A percentile compares a stretch with the other conserved stretches of the same genome.
phyloP scores from a whole-genome alignment of 768 basidiomycete species.

The Russula ochroleuca region DNA sequence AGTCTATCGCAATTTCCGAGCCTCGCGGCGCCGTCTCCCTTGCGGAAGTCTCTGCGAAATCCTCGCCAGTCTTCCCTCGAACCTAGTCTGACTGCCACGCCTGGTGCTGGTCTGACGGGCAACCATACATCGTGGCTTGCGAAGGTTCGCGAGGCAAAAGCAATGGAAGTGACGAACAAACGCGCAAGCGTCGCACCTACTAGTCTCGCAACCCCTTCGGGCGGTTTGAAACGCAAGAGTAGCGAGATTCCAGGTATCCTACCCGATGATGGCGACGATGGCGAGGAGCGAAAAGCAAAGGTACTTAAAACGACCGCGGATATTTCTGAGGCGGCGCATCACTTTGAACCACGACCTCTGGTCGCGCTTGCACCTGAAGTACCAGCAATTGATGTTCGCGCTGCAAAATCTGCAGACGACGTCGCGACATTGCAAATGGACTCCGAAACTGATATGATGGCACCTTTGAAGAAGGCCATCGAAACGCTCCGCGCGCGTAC shows the following conservation, averaged over 20 bases:
- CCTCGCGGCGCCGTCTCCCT: constrained; percentile 64
- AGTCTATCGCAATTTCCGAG: constrained; percentile 49
- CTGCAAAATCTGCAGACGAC: constrained; percentile 14
- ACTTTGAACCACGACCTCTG: background rate
- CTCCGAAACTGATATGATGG: constrained; percentile 50
- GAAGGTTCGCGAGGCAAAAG: constrained; percentile 70
- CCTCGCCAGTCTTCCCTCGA: constrained; percentile 41
- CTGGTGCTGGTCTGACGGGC: constrained; percentile 40
- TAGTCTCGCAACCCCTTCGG: constrained; percentile 6
- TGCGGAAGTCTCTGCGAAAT: constrained; percentile 61
- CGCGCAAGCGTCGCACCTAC: constrained; percentile 28
- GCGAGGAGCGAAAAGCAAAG: constrained; percentile 44
- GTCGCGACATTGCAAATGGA: background rate
- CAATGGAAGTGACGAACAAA: constrained; percentile 34
- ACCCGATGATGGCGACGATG: background rate
- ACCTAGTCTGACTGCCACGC: constrained; percentile 31
- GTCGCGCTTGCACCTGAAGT: background rate
- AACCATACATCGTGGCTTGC: constrained; percentile 80
- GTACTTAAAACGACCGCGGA: constrained; percentile 43
- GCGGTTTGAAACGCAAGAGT: constrained; percentile 59
- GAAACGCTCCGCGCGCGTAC: constrained; percentile 59
- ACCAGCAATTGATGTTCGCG: constrained; percentile 3
- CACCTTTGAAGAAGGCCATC: constrained; percentile 65
- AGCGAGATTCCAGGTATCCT: constrained; percentile 33
- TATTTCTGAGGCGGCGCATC: background rate